Evolutionary conservation across 352 stramenopile genomes (phyloP), one percentile per base, ranked within the genome.

Genomic region (Phytophthora pseudosyringae): DNA sequence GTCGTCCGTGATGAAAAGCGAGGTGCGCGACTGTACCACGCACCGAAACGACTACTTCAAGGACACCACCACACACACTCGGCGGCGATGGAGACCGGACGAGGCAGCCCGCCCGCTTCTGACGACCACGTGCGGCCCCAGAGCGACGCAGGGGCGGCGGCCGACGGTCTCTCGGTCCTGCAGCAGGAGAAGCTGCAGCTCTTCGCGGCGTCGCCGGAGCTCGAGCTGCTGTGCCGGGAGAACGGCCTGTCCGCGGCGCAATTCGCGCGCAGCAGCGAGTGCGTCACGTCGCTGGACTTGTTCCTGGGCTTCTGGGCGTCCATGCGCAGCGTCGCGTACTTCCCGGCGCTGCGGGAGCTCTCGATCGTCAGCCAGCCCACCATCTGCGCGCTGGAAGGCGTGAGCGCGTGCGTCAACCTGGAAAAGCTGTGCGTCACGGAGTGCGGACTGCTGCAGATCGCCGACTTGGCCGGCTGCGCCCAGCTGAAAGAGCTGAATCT

Each of bases 301-400:
- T 94, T 94, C 70, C 65, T 94, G 5, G 86, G 86, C 13, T 93
- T 91, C 41, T 94, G 86, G 83, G 35, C 57, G 21, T 88, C 69
- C 13, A 93, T 95, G 85, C 71, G 75, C 49, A 80, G 73, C 39
- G 75, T 92, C 28, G 66, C 76, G 67, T 75, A 90, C 56, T 95
- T 94, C 38, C 62, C 77, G 3, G 75, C 65, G 5, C 59, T 95
- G 1, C 57, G 70, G 21, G 82, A 94, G 57, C 71, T 95, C 3
- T 86, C 81, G 25, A 90, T 95, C 45, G 71, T 91, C 48, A 89
- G 89, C 51, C 84, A 93, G 31, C 83, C 84, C 11, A 93, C 73
- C 1, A 79, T 95, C 15, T 63, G 63, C 10, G 57, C 51, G 12
- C 69, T 93, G 5, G 80, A 91, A 68, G 87, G 87, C 0, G 28